Evolutionary conservation across 345 rosid genomes (phyloP).

Genomic region (Punica granatum): DNA sequence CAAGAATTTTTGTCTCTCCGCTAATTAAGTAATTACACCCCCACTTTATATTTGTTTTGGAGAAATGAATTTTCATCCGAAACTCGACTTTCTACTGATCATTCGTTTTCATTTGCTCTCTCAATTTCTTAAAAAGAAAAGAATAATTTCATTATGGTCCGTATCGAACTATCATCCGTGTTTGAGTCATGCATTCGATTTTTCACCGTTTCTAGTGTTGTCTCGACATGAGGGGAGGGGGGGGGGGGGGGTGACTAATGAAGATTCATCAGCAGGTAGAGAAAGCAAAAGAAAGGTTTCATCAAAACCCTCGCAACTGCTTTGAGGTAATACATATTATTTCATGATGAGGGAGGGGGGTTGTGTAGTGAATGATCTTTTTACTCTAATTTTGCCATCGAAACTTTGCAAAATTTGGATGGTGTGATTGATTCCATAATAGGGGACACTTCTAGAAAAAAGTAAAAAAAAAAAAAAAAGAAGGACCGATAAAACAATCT

Average conservation of each 20-base stretch:
- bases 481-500: no score
- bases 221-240: not conserved
- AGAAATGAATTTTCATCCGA: not conserved
- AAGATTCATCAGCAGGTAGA: not conserved
- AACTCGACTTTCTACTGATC: not conserved
- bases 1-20: constrained; percentile 54
- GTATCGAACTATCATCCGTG: no score
- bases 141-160: no score
- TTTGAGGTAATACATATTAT: not conserved
- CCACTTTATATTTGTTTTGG: not conserved
- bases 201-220: not conserved
- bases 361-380: not conserved
- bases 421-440: not conserved
- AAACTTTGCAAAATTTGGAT: not conserved
- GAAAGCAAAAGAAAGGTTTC: not conserved
- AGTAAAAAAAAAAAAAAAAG: not conserved
- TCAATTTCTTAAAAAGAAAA: no score
- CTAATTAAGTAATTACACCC: constrained; percentile 16
- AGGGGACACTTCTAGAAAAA: not conserved
- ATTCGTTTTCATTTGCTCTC: not conserved
- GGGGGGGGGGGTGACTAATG: not conserved
- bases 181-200: no score
- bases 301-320: not conserved
- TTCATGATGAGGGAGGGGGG: constrained; percentile 1
- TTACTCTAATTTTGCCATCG: not conserved